A percentile compares a stretch with the other conserved stretches of the same genome.
Evolutionary conservation across 371 early-diverging fungal species (phyloP).

Genomic region (Actinomortierella ambigua): DNA sequence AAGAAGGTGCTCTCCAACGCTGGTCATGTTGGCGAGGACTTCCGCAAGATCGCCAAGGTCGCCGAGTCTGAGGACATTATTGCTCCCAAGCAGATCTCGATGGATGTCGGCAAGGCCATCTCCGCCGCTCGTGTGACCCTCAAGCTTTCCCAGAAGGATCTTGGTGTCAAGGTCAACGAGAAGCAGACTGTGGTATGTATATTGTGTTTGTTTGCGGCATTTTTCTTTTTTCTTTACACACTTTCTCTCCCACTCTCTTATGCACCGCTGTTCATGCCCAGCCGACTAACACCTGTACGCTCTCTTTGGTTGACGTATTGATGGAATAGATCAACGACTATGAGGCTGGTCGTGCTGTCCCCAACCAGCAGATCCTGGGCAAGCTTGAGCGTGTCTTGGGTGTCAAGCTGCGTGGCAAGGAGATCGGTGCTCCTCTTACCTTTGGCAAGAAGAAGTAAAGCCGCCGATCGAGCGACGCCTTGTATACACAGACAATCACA

Average conservation of each 20-base stretch:
- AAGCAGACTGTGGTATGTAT: constrained; percentile 74
- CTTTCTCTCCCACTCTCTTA: neutral
- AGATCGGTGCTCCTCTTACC: constrained; percentile 77
- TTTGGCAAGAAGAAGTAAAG: constrained; percentile 68
- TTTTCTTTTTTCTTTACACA: neutral
- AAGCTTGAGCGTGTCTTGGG: constrained; percentile 92
- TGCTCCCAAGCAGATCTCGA: constrained; percentile 73
- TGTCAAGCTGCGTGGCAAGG: constrained; percentile 91
- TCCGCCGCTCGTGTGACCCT: constrained; percentile 80
- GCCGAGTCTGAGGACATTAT: constrained; percentile 89
- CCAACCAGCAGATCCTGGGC: constrained; percentile 90
- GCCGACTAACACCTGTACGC: neutral
- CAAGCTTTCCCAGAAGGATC: constrained; percentile 88
- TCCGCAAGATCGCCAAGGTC: constrained; percentile 84
- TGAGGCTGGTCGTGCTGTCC: constrained; percentile 85
- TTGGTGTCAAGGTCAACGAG: constrained; percentile 83
- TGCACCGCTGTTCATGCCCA: neutral
- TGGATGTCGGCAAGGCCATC: constrained; percentile 87
- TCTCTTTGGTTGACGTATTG: constrained; percentile 23
- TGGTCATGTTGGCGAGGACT: constrained; percentile 75
- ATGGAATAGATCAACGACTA: constrained; percentile 80
- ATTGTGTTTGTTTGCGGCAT: neutral
- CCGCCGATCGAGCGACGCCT: neutral
- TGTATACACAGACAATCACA: too few relatives aligned
- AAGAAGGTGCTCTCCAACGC: constrained; percentile 73